phyloP scores from a whole-genome alignment of 306 rosid genomes.

The Glycine latifolia region DNA sequence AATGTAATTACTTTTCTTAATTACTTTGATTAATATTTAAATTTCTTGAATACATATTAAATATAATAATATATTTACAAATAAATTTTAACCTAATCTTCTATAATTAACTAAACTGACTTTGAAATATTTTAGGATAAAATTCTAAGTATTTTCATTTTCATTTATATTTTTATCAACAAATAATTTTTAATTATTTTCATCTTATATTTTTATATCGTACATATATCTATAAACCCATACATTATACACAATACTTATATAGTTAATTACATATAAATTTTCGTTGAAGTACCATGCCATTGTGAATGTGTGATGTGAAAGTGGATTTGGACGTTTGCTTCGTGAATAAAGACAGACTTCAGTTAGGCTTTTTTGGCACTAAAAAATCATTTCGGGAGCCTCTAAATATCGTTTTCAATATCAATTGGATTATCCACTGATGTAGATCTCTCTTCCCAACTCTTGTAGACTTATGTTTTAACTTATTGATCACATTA shows the following conservation, averaged over 20 bases:
- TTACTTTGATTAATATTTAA: background rate
- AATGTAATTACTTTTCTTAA: background rate
- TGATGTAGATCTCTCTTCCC: background rate
- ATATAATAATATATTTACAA: background rate
- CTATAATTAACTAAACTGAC: background rate
- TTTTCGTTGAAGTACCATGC: background rate
- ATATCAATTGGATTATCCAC: conserved; percentile 4
- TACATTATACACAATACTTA: background rate
- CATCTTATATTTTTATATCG: too few species aligned
- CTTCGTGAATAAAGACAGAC: conserved; percentile 2
- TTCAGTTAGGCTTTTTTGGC: conserved; percentile 1
- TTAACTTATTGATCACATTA: conserved; percentile 3
- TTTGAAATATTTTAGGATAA: too few species aligned
- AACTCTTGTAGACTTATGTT: background rate
- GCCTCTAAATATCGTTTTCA: conserved; percentile 10
- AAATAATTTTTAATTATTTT: too few species aligned
- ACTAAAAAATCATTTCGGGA: conserved; percentile 13
- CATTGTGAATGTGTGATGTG: background rate
- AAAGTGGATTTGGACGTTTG: conserved; percentile 20
- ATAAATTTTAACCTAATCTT: background rate
- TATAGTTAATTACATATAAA: background rate
- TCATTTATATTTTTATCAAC: too few species aligned
- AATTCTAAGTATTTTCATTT: too few species aligned
- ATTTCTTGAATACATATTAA: background rate
- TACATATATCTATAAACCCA: too few species aligned